Conservation (phyloP, 2,329 filamentous ascomycete genomes). For the Bipolaris gigantea region DNA sequence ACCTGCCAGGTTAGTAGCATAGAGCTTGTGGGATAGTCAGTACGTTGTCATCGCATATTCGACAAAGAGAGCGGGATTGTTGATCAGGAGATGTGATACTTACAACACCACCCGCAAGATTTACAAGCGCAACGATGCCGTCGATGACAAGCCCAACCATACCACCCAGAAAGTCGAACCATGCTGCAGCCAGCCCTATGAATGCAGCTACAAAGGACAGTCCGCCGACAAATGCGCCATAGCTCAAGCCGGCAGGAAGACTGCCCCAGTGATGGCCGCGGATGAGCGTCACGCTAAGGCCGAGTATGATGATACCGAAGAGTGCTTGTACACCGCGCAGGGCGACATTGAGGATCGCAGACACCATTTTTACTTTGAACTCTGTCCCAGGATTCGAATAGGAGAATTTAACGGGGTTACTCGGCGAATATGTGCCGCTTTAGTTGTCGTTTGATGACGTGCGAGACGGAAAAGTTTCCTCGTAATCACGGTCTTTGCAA, state of each 20-base stretch:
- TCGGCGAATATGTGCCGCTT: not conserved
- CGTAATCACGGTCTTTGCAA: not conserved
- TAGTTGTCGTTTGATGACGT: not conserved
- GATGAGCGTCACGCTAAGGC: conserved; percentile 3
- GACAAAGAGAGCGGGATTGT: not conserved
- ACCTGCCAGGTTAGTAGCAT: conserved; percentile 24
- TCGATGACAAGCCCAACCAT: conserved; percentile 1
- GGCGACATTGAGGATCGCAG: not conserved
- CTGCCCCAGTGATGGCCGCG: conserved; percentile 4
- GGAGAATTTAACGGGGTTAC: not conserved
- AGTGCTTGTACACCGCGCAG: conserved; percentile 7
- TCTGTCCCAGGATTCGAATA: not conserved
- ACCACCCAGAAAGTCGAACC: not conserved
- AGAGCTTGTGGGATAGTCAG: conserved; percentile 15
- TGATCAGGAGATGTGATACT: not conserved
- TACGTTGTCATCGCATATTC: not conserved
- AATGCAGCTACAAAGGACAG: conserved; percentile 1
- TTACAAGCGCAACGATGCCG: not conserved
- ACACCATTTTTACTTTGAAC: not conserved
- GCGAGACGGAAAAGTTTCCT: not conserved
- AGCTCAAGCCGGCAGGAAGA: conserved; percentile 2
- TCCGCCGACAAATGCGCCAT: conserved; percentile 1
- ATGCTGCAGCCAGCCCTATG: not conserved
- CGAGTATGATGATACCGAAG: conserved; percentile 6
- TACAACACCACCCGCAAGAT: conserved; percentile 6